Conservation (phyloP, 306 rosid genomes). For the Benincasa hispida region DNA sequence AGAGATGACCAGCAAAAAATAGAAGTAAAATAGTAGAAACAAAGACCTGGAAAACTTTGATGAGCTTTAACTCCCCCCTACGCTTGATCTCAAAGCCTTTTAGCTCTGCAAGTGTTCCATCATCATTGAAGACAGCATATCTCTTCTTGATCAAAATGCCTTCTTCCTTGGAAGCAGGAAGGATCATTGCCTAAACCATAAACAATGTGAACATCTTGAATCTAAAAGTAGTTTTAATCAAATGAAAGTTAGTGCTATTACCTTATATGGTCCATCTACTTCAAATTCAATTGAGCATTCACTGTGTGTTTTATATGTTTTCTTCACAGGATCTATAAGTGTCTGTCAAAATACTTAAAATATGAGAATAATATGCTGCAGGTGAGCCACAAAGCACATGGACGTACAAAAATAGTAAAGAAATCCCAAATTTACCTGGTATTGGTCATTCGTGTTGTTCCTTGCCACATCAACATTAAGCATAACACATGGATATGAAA, state of each 20-base stretch:
- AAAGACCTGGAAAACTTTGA: constrained; percentile 93
- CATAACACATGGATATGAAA: constrained; percentile 99
- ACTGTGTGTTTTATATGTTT: constrained; percentile 67
- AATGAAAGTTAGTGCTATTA: constrained; percentile 14
- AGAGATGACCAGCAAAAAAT: neutral
- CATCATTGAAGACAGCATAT: constrained; percentile 94
- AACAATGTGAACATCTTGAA: constrained; percentile 14
- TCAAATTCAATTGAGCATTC: constrained; percentile 99
- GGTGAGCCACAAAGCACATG: neutral
- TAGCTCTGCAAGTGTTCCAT: constrained; percentile 94
- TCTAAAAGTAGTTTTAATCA: neutral
- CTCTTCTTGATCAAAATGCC: constrained; percentile 95
- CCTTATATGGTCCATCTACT: constrained; percentile 99
- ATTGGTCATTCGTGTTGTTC: constrained; percentile 95
- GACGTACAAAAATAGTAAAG: neutral
- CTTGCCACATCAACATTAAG: constrained; percentile 95
- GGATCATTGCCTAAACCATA: constrained; percentile 77
- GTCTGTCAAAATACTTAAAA: constrained; percentile 43
- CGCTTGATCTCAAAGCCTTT: constrained; percentile 99
- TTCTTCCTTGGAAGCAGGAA: constrained; percentile 98
- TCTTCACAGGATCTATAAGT: constrained; percentile 50
- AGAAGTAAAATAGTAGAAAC: neutral
- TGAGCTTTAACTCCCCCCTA: constrained; percentile 97
- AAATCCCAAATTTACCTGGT: constrained; percentile 61
- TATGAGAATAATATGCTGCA: constrained; percentile 7